Percentiles rank a stretch among this genome's conserved stretches.
Conservation (phyloP, 2,329 filamentous ascomycete genomes). For the Calonectria pauciramosa region DNA sequence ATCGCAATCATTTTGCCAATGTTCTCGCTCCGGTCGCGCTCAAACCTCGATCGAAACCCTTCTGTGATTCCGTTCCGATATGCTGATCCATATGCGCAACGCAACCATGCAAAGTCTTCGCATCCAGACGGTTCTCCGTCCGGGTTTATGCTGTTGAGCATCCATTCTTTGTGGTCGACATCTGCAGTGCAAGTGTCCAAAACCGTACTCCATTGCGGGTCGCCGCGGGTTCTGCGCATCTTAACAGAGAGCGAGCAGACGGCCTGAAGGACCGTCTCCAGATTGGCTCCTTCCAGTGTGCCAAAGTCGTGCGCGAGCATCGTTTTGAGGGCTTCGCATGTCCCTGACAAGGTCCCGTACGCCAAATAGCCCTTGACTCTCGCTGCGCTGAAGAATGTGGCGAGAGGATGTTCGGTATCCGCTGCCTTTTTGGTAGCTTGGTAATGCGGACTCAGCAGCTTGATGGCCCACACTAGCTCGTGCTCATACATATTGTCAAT, state of each 20-base stretch:
- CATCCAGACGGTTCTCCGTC: neutral
- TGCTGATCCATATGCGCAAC: fast-evolving
- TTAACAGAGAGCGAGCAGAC: neutral
- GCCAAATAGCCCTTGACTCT: neutral
- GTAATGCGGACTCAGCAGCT: neutral
- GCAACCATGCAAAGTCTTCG: neutral
- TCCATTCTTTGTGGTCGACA: neutral
- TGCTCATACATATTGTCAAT: conserved; percentile 9
- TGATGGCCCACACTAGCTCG: conserved; percentile 9
- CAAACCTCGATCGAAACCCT: neutral
- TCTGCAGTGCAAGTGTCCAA: neutral
- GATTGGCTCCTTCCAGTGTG: neutral
- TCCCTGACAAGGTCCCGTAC: conserved; percentile 7
- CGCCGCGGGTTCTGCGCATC: too few relatives aligned
- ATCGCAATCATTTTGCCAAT: neutral
- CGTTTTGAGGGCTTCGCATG: neutral
- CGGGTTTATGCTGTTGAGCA: neutral
- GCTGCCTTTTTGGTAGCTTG: neutral
- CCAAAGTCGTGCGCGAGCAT: neutral
- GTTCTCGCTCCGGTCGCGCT: neutral
- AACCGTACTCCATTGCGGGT: neutral
- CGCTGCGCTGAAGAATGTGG: neutral
- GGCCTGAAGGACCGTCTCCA: neutral
- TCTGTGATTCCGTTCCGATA: too few relatives aligned
- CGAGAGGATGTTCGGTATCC: neutral